Percentiles rank a stretch among this genome's conserved stretches.
These are phyloP conservation scores for Ascochyta pisi DNA, from an alignment of 2,329 filamentous ascomycete genomes.

Conservation along the genomic window DNA sequence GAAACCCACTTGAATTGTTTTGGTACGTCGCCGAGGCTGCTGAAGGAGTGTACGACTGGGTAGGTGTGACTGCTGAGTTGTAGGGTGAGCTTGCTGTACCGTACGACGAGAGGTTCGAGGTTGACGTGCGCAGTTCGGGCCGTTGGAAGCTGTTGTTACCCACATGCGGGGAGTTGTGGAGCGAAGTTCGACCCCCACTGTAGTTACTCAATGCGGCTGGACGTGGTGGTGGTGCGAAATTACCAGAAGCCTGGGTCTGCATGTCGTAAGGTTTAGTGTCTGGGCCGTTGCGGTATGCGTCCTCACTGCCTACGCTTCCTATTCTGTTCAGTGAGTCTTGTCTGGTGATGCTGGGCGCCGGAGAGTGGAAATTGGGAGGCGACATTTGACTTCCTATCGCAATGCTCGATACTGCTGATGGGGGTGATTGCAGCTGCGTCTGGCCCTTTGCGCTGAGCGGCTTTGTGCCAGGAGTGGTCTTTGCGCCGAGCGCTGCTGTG, in stretches of 20 bases:
- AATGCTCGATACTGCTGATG: slow-evolving; percentile 31
- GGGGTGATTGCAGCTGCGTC: slow-evolving; percentile 40
- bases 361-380: slow-evolving; percentile 44
- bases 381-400: slow-evolving; percentile 43
- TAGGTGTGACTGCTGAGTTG: slow-evolving; percentile 46
- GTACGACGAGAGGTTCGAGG: slow-evolving; percentile 45
- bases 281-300: slow-evolving; percentile 41
- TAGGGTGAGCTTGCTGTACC: slow-evolving; percentile 44
- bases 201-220: slow-evolving; percentile 43
- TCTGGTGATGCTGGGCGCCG: slow-evolving; percentile 37
- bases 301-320: slow-evolving; percentile 46
- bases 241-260: slow-evolving; percentile 42
- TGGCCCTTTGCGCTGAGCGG: slow-evolving; percentile 22
- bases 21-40: slow-evolving; percentile 51
- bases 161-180: slow-evolving; percentile 48
- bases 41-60: slow-evolving; percentile 57
- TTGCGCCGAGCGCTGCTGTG: slow-evolving; percentile 46
- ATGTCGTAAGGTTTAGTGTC: slow-evolving; percentile 47
- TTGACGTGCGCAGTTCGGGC: slow-evolving; percentile 47
- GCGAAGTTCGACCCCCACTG: slow-evolving; percentile 37
- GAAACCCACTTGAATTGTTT: slow-evolving; percentile 55
- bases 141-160: slow-evolving; percentile 43
- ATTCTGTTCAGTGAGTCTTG: slow-evolving; percentile 43
- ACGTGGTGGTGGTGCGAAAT: slow-evolving; percentile 46
- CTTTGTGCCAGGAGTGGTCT: slow-evolving; percentile 35